A percentile compares a stretch with the other conserved stretches of the same genome.
Conservation (phyloP, 2,329 filamentous ascomycete genomes). For the Fusarium austroafricanum region DNA sequence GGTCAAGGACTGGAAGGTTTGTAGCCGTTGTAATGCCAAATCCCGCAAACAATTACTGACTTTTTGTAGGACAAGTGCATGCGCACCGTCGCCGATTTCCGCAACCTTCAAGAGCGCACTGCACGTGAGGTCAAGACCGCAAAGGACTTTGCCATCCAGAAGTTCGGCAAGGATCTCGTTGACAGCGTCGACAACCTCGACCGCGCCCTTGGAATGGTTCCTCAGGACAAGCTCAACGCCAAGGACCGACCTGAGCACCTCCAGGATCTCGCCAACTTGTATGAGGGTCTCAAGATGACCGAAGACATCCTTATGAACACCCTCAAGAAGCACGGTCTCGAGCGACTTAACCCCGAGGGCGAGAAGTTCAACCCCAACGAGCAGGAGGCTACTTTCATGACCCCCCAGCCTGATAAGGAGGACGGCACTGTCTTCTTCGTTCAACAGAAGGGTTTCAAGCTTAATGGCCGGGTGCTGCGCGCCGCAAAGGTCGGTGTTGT, state of each 20-base stretch:
- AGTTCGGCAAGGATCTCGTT: slow-evolving; percentile 93
- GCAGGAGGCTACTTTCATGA: slow-evolving; percentile 97
- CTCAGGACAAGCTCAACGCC: slow-evolving; percentile 75
- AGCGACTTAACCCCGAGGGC: slow-evolving; percentile 84
- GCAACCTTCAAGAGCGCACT: slow-evolving; percentile 96
- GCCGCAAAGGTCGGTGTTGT: slow-evolving; percentile 97
- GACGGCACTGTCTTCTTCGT: slow-evolving; percentile 91
- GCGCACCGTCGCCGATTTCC: slow-evolving; percentile 94
- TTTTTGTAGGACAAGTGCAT: slow-evolving; percentile 85
- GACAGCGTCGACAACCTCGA: slow-evolving; percentile 98
- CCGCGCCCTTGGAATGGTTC: slow-evolving; percentile 85
- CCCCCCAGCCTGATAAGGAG: slow-evolving; percentile 86
- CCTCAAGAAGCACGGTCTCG: slow-evolving; percentile 92
- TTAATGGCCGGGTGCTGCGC: slow-evolving; percentile 90
- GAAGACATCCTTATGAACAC: slow-evolving; percentile 88
- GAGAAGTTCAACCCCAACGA: slow-evolving; percentile 96
- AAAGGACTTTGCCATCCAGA: slow-evolving; percentile 93
- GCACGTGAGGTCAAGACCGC: slow-evolving; percentile 88
- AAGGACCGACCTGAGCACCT: slow-evolving; percentile 63
- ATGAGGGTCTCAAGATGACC: slow-evolving; percentile 95
- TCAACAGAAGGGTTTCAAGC: slow-evolving; percentile 94
- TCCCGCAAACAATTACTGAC: slow-evolving; percentile 12
- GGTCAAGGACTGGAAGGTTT: slow-evolving; percentile 84
- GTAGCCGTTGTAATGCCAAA: slow-evolving; percentile 39
- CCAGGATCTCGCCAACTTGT: slow-evolving; percentile 81